These are phyloP conservation scores for Tubosaeta brunneosetosa DNA, from an alignment of 768 basidiomycete species.

Conservation along the genomic window DNA sequence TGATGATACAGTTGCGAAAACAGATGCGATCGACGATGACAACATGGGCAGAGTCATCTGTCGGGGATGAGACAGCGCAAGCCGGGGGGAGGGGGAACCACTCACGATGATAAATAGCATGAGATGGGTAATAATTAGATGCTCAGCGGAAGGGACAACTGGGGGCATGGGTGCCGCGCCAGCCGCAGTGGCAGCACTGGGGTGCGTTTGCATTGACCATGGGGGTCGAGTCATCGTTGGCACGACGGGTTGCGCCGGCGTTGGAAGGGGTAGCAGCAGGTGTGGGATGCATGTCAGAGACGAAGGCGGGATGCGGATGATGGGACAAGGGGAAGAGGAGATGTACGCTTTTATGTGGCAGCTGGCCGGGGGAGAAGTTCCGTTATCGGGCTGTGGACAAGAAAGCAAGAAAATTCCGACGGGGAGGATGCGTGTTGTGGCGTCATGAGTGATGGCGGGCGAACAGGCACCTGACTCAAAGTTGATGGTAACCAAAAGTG, in stretches of 20 bases:
- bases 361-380: conserved; percentile 29
- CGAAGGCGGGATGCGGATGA: background rate
- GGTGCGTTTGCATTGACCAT: conserved; percentile 54
- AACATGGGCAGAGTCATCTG: conserved; percentile 23
- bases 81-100: background rate
- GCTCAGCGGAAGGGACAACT: conserved; percentile 62
- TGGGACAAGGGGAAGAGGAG: background rate
- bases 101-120: conserved; percentile 28
- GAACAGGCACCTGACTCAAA: conserved; percentile 29
- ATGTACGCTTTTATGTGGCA: conserved; percentile 25
- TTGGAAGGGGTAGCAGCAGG: conserved; percentile 6
- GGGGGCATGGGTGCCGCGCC: conserved; percentile 54
- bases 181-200: conserved; percentile 77
- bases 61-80: background rate
- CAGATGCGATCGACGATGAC: conserved; percentile 32
- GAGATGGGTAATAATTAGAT: conserved; percentile 9
- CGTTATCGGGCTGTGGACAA: conserved; percentile 35
- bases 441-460: conserved; percentile 33
- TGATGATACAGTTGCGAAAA: conserved; percentile 31
- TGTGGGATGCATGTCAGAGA: conserved; percentile 18
- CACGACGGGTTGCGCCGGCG: conserved; percentile 22
- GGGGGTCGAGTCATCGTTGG: conserved; percentile 23
- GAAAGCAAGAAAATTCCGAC: conserved; percentile 31
- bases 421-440: conserved; percentile 35
- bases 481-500: conserved; percentile 18